Evolutionary conservation across 768 basidiomycete species (phyloP).

Genomic region (Pisolithus sp.): DNA sequence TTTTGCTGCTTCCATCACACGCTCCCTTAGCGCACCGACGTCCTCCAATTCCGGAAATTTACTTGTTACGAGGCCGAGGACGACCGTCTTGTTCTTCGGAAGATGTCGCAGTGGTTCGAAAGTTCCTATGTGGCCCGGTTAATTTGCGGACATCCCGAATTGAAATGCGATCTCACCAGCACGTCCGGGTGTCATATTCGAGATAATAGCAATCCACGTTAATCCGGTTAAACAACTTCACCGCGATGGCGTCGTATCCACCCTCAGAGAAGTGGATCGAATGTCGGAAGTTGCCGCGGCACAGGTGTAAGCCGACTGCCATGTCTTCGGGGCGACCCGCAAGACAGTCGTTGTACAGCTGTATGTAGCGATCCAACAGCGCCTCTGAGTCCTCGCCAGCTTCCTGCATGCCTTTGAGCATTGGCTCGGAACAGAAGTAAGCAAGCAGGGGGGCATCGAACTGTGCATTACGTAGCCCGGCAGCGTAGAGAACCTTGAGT

Average conservation of each 20-base stretch:
- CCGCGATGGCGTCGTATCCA: constrained; percentile 39
- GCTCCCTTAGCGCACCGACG: constrained; percentile 31
- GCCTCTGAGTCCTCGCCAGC: constrained; percentile 56
- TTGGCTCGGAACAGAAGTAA: constrained; percentile 61
- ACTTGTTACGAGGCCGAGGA: constrained; percentile 39
- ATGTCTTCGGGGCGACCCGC: constrained; percentile 33
- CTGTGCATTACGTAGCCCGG: constrained; percentile 39
- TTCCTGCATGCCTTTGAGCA: constrained; percentile 50
- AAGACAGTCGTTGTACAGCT: constrained; percentile 35
- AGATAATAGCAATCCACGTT: constrained; percentile 41
- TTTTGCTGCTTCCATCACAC: constrained; percentile 38
- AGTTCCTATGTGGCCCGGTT: constrained; percentile 9
- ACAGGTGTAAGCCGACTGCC: constrained; percentile 38
- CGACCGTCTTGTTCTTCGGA: constrained; percentile 32
- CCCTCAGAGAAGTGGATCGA: constrained; percentile 40
- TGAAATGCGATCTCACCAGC: constrained; percentile 28
- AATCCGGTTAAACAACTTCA: constrained; percentile 39
- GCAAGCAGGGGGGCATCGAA: constrained; percentile 43
- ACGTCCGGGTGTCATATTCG: constrained; percentile 42
- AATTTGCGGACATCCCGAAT: neutral
- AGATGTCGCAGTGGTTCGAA: constrained; percentile 28
- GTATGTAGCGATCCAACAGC: constrained; percentile 55
- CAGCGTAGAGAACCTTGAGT: constrained; percentile 37
- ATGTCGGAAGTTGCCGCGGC: constrained; percentile 31
- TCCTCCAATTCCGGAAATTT: constrained; percentile 41